These are phyloP conservation scores for Fusarium fracticaudum DNA, from an alignment of 2,329 filamentous ascomycete genomes.

Conservation along the genomic window DNA sequence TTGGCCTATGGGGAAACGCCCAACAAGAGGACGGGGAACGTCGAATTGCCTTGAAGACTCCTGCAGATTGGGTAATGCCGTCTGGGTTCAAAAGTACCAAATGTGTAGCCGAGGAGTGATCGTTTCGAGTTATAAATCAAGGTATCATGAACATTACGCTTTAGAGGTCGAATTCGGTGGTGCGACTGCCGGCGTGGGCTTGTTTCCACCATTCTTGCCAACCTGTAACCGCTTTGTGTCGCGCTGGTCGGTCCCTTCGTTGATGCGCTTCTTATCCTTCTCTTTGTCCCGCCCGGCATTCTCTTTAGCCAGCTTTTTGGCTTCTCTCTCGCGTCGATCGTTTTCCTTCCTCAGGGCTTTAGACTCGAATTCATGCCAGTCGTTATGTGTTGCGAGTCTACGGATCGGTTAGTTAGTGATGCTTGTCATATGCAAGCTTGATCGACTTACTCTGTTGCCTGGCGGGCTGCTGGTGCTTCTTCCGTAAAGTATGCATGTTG, in stretches of 20 bases:
- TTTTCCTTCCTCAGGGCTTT: conserved; percentile 94
- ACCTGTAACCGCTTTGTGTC: conserved; percentile 50
- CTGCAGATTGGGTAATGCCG: conserved; percentile 1
- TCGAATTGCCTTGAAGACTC: conserved; percentile 2
- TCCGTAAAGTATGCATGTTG: conserved; percentile 87
- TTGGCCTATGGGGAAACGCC: neutral
- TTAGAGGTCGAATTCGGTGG: conserved; percentile 18
- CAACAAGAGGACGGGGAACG: conserved; percentile 2
- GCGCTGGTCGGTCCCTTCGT: conserved; percentile 45
- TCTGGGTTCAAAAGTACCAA: neutral
- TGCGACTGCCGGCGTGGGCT: conserved; percentile 4
- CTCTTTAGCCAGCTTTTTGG: conserved; percentile 57
- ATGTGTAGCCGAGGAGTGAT: neutral
- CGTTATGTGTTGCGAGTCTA: conserved; percentile 81
- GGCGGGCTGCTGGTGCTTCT: conserved; percentile 80
- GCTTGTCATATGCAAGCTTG: neutral
- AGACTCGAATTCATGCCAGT: conserved; percentile 99
- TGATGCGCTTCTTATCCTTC: conserved; percentile 53
- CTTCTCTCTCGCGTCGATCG: conserved; percentile 70
- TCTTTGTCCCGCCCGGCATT: conserved; percentile 44
- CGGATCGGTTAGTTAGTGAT: conserved; percentile 44
- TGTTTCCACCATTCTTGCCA: conserved; percentile 38
- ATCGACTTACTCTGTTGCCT: conserved; percentile 80
- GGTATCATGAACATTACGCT: neutral
- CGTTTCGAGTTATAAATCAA: neutral